phyloP scores from a whole-genome alignment of 441 rosid species.

The Erysimum cheiri region DNA sequence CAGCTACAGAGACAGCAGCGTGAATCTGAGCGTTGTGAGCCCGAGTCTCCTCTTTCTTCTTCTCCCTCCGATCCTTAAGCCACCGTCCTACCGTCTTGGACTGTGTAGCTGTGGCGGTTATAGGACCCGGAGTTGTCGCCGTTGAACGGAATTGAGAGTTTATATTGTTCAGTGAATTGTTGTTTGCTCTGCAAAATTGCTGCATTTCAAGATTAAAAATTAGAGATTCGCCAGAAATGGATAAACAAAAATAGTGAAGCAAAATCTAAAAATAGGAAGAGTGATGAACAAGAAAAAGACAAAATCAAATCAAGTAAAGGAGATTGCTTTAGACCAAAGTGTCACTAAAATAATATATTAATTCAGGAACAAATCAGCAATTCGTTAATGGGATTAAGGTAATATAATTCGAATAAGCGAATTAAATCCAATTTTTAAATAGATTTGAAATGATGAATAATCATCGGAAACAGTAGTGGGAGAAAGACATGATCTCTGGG shows the following conservation, averaged over 20 bases:
- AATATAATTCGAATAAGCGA: not conserved
- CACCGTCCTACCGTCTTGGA: constrained; percentile 92
- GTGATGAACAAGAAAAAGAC: constrained; percentile 44
- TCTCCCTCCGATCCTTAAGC: constrained; percentile 91
- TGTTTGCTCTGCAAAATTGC: constrained; percentile 69
- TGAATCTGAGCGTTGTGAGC: constrained; percentile 94
- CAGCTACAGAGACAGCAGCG: constrained; percentile 87
- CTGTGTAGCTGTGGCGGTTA: constrained; percentile 50
- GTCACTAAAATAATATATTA: constrained; percentile 15
- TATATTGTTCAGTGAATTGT: constrained; percentile 33
- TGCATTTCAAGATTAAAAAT: constrained; percentile 21
- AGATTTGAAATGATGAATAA: constrained; percentile 3
- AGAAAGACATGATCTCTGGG: constrained; percentile 42
- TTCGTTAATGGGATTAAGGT: constrained; percentile 1
- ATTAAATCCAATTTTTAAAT: not conserved
- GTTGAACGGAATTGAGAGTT: constrained; percentile 52
- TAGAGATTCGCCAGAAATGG: constrained; percentile 20
- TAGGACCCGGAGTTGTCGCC: constrained; percentile 43
- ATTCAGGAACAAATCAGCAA: not conserved
- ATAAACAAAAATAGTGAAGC: constrained; percentile 13
- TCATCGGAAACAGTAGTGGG: constrained; percentile 33
- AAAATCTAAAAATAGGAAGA: constrained; percentile 24
- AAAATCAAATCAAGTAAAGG: constrained; percentile 42
- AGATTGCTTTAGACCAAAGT: constrained; percentile 40
- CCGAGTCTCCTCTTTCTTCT: constrained; percentile 85